Base-by-base conservation (phyloP, 306 rosid species). In the Begonia masoniana region DNA sequence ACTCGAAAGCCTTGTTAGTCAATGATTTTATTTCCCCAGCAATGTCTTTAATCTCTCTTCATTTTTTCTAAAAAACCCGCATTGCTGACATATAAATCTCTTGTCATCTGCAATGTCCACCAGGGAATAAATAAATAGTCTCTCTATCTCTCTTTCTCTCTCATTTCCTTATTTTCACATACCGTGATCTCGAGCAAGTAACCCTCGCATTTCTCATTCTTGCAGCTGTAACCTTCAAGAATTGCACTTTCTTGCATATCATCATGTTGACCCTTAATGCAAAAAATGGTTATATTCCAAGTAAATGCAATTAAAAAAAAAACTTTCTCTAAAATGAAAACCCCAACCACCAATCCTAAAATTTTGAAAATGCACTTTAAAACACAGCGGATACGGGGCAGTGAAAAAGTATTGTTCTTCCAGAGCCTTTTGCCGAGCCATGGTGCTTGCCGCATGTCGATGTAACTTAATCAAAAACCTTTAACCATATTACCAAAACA, bases 381-480 rank as follows among this genome's bases (percentile, higher is more conserved):
- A 61, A 64, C 71, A 68, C 96, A 91, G 65, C 78, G 75, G 54
- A 81, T 70, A 67, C 97, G 85, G 14, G 80, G 71, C 96, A 91
- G 47, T 65, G 70, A 91, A 91, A 4, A 61, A 51, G 62, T 91
- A 85, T 68, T 89, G 92, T 58, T 89, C 91, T 70, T 71, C 81
- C 49, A 89, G 81, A 60, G 81, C 77, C 76, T 78, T 83, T 62
- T 80, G 95, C 65, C 96, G 94, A 51, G 91, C 75, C 78, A 63
- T 68, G 19, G 92, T 91, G 72, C 91, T 83, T 75, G 84, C 91
- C 58, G 94, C 79, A 55, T 85, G 62, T 91, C 97, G 24, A 91
- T 81, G 57, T 85, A 91, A 78, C 94, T 85, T 68, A n/a, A 91
- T 91, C 55, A n/a, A 65, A 56, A 23, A 91, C 88, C 97, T 89